These are phyloP conservation scores for Gracilaria caudata DNA, from an alignment of 23 red algal genomes.

Conservation along the genomic window DNA sequence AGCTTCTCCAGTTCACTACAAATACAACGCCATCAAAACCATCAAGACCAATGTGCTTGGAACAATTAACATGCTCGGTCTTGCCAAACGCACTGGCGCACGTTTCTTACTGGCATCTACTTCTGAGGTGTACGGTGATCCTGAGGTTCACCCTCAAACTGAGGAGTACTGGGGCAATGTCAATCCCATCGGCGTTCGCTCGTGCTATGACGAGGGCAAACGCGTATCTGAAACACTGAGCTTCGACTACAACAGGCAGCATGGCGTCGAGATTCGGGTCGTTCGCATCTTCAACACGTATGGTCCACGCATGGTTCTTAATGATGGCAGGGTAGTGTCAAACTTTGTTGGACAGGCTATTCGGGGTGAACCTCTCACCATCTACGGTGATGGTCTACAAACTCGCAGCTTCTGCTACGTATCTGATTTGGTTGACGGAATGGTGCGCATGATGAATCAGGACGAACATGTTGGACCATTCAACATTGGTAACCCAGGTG, in stretches of 20 bases:
- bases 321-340: conserved; percentile 95
- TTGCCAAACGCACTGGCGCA: conserved; percentile 96
- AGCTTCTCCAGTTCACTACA: conserved; percentile 98
- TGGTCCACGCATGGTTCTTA: conserved; percentile 97
- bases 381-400: conserved; percentile 97
- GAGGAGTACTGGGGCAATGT: conserved; percentile 99
- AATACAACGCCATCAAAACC: conserved; percentile 99
- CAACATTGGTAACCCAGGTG: conserved; percentile 95
- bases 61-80: conserved; percentile 98
- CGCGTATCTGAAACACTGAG: conserved; percentile 91
- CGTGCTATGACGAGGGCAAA: conserved; percentile 99
- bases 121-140: conserved; percentile 98
- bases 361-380: conserved; percentile 89
- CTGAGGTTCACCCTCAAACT: conserved; percentile 89
- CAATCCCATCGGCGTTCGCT: conserved; percentile 96
- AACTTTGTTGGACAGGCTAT: conserved; percentile 99
- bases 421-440: conserved; percentile 92
- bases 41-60: conserved; percentile 98
- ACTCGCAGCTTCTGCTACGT: conserved; percentile 98
- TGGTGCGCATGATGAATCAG: conserved; percentile 96
- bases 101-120: conserved; percentile 94
- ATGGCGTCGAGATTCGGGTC: conserved; percentile 95
- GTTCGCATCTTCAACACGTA: conserved; percentile 99
- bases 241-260: conserved; percentile 99
- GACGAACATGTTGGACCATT: conserved; percentile 75